phyloP scores from a whole-genome alignment of 176 grass and related monocot species.

The Panicum miliaceum region DNA sequence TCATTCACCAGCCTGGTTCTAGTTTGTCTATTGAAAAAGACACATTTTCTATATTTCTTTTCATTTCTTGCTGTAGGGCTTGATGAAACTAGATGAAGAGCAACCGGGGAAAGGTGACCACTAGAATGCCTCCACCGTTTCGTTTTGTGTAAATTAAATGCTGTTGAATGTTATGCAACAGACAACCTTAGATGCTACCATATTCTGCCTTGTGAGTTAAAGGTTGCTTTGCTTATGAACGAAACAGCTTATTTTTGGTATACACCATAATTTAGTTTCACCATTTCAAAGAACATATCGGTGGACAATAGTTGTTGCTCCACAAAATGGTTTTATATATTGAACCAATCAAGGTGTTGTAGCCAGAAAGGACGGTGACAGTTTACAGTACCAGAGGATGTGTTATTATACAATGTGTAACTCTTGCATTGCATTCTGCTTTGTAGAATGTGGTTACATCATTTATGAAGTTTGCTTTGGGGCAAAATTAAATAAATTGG shows the following conservation, averaged over 20 bases:
- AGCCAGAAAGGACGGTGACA: neutral
- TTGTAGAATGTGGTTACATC: neutral
- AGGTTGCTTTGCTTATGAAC: neutral
- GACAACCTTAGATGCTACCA: conserved; percentile 11
- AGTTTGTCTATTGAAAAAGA: conserved; percentile 30
- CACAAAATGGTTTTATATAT: neutral
- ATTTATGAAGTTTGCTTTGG: neutral
- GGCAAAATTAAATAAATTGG: neutral
- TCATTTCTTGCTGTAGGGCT: conserved; percentile 54
- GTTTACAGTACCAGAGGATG: neutral
- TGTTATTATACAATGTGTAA: neutral
- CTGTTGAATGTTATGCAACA: neutral
- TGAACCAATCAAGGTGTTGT: too few relatives aligned
- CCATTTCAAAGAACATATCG: neutral
- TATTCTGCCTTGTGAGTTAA: conserved; percentile 2
- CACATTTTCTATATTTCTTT: conserved; percentile 46
- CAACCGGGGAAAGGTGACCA: conserved; percentile 59
- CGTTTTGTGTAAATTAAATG: conserved; percentile 11
- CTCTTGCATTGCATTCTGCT: neutral
- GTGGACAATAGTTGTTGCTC: neutral
- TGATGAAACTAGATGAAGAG: conserved; percentile 77
- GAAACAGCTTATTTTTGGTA: neutral
- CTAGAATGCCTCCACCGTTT: conserved; percentile 42
- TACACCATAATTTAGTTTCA: neutral
- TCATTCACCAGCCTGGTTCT: conserved; percentile 36